phyloP scores from a whole-genome alignment of 179 eudicot genomes.

The Carnegiea gigantea region DNA sequence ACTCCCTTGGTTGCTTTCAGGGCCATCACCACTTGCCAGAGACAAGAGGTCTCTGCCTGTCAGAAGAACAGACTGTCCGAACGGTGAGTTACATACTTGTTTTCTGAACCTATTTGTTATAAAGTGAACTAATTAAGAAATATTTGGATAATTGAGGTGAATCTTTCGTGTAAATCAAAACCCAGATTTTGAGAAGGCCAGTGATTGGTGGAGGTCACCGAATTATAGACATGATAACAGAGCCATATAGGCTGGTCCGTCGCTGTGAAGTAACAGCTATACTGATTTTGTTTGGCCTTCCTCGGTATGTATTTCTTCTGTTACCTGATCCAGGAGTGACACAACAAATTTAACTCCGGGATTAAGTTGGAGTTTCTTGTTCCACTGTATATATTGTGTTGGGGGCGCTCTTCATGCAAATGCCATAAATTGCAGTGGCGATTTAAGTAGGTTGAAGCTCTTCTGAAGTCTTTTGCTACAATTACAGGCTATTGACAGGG shows the following conservation, averaged over 20 bases:
- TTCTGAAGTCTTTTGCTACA: not conserved
- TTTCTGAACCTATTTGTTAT: not conserved
- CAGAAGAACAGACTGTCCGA: slow-evolving; percentile 95
- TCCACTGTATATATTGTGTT: no score
- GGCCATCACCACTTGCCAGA: slow-evolving; percentile 99
- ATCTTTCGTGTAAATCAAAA: not conserved
- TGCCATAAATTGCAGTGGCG: no score
- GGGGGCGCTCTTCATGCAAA: no score
- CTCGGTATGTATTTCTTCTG: slow-evolving; percentile 50
- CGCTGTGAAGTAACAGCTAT: slow-evolving; percentile 97
- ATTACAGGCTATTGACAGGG: slow-evolving; percentile 79
- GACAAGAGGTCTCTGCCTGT: slow-evolving; percentile 98
- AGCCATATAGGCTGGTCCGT: slow-evolving; percentile 74
- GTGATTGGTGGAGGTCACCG: slow-evolving; percentile 73
- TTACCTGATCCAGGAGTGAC: no score
- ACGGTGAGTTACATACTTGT: slow-evolving; percentile 45
- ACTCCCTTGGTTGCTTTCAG: slow-evolving; percentile 34
- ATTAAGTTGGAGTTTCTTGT: no score
- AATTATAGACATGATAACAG: slow-evolving; percentile 81
- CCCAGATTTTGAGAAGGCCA: slow-evolving; percentile 81
- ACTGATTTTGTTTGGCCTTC: slow-evolving; percentile 87
- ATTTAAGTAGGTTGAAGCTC: no score
- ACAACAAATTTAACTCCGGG: no score
- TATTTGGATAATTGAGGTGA: not conserved
- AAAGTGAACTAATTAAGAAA: not conserved